phyloP scores from a whole-genome alignment of 2,329 filamentous ascomycete genomes.

The Xylaria polymorpha region DNA sequence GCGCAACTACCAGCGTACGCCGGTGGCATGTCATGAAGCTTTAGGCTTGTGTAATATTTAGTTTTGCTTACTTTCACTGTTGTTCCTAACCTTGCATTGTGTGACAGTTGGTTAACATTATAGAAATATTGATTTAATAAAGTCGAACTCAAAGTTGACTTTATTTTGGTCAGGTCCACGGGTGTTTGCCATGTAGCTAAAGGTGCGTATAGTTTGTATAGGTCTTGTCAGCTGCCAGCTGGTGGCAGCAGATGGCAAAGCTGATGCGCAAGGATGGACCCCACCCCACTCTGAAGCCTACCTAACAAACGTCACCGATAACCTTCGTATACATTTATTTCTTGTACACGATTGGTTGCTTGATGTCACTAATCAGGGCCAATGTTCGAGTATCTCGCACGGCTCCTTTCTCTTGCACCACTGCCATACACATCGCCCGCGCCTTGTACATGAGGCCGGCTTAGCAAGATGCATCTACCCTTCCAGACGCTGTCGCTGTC shows the following conservation, averaged over 20 bases:
- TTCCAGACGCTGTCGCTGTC: slow-evolving; percentile 46
- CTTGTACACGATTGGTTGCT: background rate
- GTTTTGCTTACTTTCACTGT: too few species aligned
- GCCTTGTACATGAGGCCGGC: slow-evolving; percentile 30
- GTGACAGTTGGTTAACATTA: too few species aligned
- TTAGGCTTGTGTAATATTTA: too few species aligned
- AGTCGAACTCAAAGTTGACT: too few species aligned
- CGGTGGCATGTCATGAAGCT: too few species aligned
- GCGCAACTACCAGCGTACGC: too few species aligned
- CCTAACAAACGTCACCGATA: slow-evolving; percentile 31
- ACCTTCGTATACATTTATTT: slow-evolving; percentile 11
- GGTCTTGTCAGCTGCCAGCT: background rate
- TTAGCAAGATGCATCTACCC: slow-evolving; percentile 47
- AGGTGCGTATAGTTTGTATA: too few species aligned
- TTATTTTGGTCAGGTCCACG: too few species aligned
- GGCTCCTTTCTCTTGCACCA: slow-evolving; percentile 11
- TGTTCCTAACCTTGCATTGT: too few species aligned
- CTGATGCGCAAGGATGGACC: background rate
- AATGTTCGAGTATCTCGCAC: slow-evolving; percentile 21
- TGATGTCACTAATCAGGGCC: slow-evolving; percentile 22
- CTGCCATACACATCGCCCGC: background rate
- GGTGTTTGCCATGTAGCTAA: too few species aligned
- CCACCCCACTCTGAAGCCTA: background rate
- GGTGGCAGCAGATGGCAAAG: background rate
- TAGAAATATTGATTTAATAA: too few species aligned